Evolutionary conservation across 2,329 filamentous ascomycete species (phyloP).

Genomic region (Cryphonectria nitschkei): DNA sequence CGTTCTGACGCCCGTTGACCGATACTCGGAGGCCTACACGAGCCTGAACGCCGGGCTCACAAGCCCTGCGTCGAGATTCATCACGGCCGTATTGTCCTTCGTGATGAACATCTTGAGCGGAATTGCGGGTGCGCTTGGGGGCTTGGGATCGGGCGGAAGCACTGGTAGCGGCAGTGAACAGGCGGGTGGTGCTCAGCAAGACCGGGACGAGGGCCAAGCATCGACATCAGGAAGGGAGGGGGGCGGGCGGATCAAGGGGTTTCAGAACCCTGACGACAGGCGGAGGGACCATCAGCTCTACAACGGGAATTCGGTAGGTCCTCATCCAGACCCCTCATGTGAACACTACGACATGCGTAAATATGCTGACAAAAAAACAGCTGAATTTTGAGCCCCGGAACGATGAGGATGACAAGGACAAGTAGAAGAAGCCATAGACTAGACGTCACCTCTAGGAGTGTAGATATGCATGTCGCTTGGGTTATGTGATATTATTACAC

Average conservation of each 20-base stretch:
- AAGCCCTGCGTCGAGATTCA: slow-evolving; percentile 36
- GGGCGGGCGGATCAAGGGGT: slow-evolving; percentile 45
- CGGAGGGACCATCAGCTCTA: slow-evolving; percentile 74
- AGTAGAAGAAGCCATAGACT: slow-evolving; percentile 25
- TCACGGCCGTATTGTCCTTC: slow-evolving; percentile 34
- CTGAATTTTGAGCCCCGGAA: slow-evolving; percentile 70
- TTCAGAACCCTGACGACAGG: slow-evolving; percentile 57
- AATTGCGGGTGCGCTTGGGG: slow-evolving; percentile 26
- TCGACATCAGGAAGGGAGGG: slow-evolving; percentile 30
- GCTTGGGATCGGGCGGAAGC: slow-evolving; percentile 16
- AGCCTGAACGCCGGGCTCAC: slow-evolving; percentile 32
- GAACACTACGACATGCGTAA: not conserved
- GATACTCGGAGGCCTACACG: slow-evolving; percentile 47
- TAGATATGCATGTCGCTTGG: not conserved
- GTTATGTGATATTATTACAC: slow-evolving; percentile 33
- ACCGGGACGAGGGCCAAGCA: slow-evolving; percentile 23
- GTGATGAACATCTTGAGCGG: slow-evolving; percentile 22
- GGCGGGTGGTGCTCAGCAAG: slow-evolving; percentile 6
- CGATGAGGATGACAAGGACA: slow-evolving; percentile 54
- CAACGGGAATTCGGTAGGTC: slow-evolving; percentile 86
- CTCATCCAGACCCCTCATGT: not conserved
- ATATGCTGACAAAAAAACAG: slow-evolving; percentile 45
- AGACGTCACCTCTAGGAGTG: not conserved
- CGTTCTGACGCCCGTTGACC: slow-evolving; percentile 73
- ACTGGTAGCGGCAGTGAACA: not conserved